phyloP scores from a whole-genome alignment of 176 grass and related monocot genomes.

The Aegilops longissima region DNA sequence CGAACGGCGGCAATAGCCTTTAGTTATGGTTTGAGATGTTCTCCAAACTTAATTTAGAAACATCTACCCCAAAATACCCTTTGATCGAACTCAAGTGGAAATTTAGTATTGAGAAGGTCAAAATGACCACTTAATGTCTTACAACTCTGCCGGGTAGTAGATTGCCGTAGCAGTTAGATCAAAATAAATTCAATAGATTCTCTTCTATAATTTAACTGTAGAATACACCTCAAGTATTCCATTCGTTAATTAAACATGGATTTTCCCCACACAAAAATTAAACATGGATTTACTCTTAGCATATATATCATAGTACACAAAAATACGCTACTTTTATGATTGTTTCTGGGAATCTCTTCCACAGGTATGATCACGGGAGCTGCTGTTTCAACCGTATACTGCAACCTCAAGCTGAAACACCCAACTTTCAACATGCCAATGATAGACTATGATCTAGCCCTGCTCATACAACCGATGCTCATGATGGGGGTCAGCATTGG shows the following conservation, averaged over 20 bases:
- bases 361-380: conserved; percentile 86
- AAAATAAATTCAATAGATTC: neutral
- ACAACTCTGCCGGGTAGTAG: neutral
- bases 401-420: conserved; percentile 78
- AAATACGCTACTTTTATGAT: neutral
- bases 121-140: neutral
- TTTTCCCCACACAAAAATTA: too few relatives aligned
- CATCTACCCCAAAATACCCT: too few relatives aligned
- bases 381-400: conserved; percentile 69
- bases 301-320: neutral
- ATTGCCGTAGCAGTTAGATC: neutral
- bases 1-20: too few relatives aligned
- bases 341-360: neutral
- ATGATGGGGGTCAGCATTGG: conserved; percentile 87
- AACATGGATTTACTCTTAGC: neutral
- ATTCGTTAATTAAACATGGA: neutral
- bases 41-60: too few relatives aligned
- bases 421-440: conserved; percentile 67
- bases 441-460: conserved; percentile 78
- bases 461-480: conserved; percentile 85
- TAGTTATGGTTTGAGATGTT: too few relatives aligned
- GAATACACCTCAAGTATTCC: neutral
- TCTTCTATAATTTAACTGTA: neutral
- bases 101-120: neutral
- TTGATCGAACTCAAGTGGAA: too few relatives aligned